These are phyloP conservation scores for Artemisia tridentata DNA, from an alignment of 129 eudicot genomes.

Conservation along the genomic window DNA sequence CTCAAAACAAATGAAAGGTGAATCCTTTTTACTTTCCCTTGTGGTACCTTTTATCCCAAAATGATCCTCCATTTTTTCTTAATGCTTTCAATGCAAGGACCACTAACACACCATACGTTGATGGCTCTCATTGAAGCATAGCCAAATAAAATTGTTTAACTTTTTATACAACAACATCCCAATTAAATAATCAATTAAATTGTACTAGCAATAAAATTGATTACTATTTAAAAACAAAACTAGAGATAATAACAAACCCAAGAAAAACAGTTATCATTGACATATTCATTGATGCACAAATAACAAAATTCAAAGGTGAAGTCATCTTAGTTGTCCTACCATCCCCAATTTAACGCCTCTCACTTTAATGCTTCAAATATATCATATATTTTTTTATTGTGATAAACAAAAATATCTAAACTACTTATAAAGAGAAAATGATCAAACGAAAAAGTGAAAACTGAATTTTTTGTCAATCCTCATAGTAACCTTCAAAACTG, in stretches of 20 bases:
- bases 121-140: conserved; percentile 19
- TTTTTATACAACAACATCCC: conserved; percentile 6
- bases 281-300: conserved; percentile 44
- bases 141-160: not conserved
- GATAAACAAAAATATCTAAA: not conserved
- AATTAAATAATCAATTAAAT: not conserved
- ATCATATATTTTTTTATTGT: not conserved
- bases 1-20: conserved; percentile 30
- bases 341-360: conserved; percentile 35
- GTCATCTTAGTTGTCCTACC: conserved; percentile 42
- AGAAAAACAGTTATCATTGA: conserved; percentile 37
- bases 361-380: conserved; percentile 34
- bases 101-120: conserved; percentile 32
- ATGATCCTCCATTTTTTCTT: conserved; percentile 33
- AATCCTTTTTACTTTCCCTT: conserved; percentile 38
- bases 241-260: not conserved
- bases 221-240: not conserved
- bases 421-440: no score
- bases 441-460: no score
- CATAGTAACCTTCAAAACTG: no score
- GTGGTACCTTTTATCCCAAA: conserved; percentile 38
- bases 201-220: not conserved
- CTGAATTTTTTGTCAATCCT: no score
- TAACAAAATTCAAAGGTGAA: conserved; percentile 40
- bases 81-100: conserved; percentile 38